Evolutionary conservation across 2,329 filamentous ascomycete genomes (phyloP), one percentile per base, ranked within the genome.

Genomic region (Mycosphaerella sp.): DNA sequence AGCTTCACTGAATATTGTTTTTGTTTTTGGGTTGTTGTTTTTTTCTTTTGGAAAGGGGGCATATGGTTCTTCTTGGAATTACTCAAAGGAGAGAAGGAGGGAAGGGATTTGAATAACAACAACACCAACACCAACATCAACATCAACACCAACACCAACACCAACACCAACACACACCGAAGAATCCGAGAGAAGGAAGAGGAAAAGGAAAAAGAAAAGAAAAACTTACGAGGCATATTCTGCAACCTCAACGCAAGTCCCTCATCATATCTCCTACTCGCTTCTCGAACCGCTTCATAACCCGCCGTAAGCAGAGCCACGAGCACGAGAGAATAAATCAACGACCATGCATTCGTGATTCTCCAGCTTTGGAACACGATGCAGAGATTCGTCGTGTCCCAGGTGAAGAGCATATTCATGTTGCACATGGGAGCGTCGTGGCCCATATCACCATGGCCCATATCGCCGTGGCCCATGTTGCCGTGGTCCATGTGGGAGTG

Each of bases 351-450:
- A 57, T 85, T 84, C 58, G 80, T 84, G 71, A 98, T 75, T 74
- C 88, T 91, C 93, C 93, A 98, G 73, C 85, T 83, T 64, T 80
- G 80, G 78, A 97, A 98, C 72, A 98, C 82, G 72, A 98, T 95
- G 80, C 93, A 98, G 61, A 98, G 88, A 74, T 97, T 87, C 53
- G 79, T 82, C 2, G 91, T 92, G 71, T 90, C 83, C 92, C 92
- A 98, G 58, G 90, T 97, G 77, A 98, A 98, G 62, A 97, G 83
- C 91, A 62, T 62, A 73, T 91, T 95, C 89, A 96, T 96, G 73
- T 78, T 91, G 80, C 78, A 84, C 51, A 68, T 70, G 51, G 77
- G 78, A 76, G 21, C 21, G 21, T 79, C 79, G 65, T 85, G 81
- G 58, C 78, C 81, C 77, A 79, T 80, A 42, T 51, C 54, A 14